A percentile compares a stretch with the other conserved stretches of the same genome.
phyloP scores from a whole-genome alignment of 441 rosid genomes.

The Rhodomyrtus psidioides region DNA sequence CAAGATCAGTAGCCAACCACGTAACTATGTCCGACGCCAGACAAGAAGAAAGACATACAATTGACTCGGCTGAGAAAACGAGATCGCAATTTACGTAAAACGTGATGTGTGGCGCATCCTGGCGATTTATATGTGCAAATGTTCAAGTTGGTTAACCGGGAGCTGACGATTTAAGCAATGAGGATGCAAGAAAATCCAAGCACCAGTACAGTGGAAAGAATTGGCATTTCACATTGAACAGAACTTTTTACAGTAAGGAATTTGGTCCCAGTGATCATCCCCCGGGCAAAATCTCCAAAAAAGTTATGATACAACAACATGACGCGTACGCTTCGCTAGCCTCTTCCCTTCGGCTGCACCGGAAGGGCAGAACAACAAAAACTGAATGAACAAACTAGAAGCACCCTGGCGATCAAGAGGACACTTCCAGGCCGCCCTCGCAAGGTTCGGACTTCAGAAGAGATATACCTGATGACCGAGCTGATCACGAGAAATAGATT shows the following conservation, averaged over 20 bases:
- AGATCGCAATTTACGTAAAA: neutral
- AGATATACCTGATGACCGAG: neutral
- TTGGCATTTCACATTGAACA: neutral
- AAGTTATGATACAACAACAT: neutral
- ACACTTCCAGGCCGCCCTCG: neutral
- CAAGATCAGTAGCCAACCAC: neutral
- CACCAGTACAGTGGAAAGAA: neutral
- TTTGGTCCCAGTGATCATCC: neutral
- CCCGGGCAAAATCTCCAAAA: neutral
- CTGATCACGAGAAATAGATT: neutral
- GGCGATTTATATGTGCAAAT: neutral
- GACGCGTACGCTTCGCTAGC: neutral
- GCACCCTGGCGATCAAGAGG: neutral
- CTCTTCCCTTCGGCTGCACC: no score
- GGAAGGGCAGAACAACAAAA: neutral
- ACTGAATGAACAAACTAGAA: neutral
- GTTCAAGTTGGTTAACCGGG: neutral
- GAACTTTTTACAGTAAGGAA: neutral
- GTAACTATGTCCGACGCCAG: neutral
- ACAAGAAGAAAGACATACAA: neutral
- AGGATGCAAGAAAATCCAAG: neutral
- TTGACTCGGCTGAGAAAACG: neutral
- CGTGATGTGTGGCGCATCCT: neutral
- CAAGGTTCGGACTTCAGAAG: neutral
- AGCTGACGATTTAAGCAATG: neutral